Evolutionary conservation across 2,329 filamentous ascomycete genomes (phyloP).

Genomic region (Cladosporium sp.): DNA sequence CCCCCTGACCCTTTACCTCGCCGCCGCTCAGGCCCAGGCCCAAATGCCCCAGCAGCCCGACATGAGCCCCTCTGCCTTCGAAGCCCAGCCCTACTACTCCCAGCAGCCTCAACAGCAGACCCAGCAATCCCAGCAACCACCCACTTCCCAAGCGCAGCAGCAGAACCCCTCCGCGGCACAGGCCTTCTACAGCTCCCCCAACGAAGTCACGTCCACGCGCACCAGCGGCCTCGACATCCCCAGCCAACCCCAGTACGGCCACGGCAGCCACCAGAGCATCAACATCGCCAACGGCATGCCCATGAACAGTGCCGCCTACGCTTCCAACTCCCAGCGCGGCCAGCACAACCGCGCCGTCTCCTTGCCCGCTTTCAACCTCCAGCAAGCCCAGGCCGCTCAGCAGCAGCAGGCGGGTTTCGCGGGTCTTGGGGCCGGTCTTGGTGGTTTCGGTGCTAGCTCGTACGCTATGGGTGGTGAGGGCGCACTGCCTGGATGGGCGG

Average conservation of each 20-base stretch:
- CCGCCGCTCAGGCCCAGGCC: conserved; percentile 59
- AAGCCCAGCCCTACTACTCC: conserved; percentile 31
- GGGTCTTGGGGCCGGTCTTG: conserved; percentile 54
- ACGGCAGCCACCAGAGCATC: conserved; percentile 49
- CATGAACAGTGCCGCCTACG: conserved; percentile 11
- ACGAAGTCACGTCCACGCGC: conserved; percentile 49
- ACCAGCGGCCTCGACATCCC: conserved; percentile 27
- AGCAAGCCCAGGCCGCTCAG: conserved; percentile 31
- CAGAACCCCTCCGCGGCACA: conserved; percentile 51
- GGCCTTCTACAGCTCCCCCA: conserved; percentile 67
- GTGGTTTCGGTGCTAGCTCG: conserved; percentile 50
- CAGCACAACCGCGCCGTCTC: conserved; percentile 77
- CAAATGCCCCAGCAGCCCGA: conserved; percentile 52
- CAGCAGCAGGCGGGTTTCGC: conserved; percentile 50
- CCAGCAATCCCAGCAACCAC: conserved; percentile 39
- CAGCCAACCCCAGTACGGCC: conserved; percentile 43
- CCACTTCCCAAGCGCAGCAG: conserved; percentile 29
- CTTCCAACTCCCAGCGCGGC: conserved; percentile 23
- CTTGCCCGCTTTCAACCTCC: conserved; percentile 66
- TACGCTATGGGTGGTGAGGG: conserved; percentile 44
- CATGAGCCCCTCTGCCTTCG: conserved; percentile 30
- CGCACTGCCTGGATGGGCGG: conserved; percentile 57
- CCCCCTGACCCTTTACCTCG: conserved; percentile 87
- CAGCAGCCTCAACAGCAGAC: conserved; percentile 58
- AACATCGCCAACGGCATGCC: conserved; percentile 46